Percentiles rank a stretch among this genome's conserved stretches.
Evolutionary conservation across 2,329 filamentous ascomycete species (phyloP).

Genomic region (Sporothrix brasiliensis): DNA sequence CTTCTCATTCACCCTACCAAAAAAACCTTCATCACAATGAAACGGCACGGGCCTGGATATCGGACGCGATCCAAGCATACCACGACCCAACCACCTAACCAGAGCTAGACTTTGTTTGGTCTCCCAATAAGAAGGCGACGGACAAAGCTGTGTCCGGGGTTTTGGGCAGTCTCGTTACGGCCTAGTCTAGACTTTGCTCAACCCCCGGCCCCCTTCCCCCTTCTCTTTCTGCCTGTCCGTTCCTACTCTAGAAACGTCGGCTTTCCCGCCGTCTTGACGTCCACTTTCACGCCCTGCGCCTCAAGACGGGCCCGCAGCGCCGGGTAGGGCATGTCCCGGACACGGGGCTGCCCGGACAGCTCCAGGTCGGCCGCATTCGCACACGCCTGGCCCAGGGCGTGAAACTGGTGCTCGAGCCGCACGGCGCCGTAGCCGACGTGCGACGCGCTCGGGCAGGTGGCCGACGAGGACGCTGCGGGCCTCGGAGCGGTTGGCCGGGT

Average conservation of each 20-base stretch:
- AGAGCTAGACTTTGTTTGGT: neutral
- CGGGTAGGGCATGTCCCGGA: constrained; percentile 11
- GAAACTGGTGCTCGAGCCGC: constrained; percentile 24
- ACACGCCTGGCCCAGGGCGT: constrained; percentile 27
- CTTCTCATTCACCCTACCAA: neutral
- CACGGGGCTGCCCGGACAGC: neutral
- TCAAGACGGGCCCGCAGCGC: neutral
- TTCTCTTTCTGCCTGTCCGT: too few relatives aligned
- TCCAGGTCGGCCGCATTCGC: constrained; percentile 19
- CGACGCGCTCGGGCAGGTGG: constrained; percentile 25
- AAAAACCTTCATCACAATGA: neutral
- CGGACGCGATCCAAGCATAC: neutral
- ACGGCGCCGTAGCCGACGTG: constrained; percentile 28
- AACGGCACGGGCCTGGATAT: constrained; percentile 20
- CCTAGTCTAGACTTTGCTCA: neutral
- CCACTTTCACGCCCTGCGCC: constrained; percentile 19
- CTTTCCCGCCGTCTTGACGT: neutral
- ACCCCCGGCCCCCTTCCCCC: too few relatives aligned
- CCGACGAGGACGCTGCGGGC: constrained; percentile 9
- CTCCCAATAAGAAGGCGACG: constrained; percentile 4
- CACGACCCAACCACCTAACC: neutral
- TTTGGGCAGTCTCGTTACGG: neutral
- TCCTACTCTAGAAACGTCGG: constrained; percentile 14
- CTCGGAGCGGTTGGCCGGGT: constrained; percentile 21
- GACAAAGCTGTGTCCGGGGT: neutral